These are phyloP conservation scores for Periglandula ipomoeae DNA, from an alignment of 2,329 filamentous ascomycete genomes.

Conservation along the genomic window DNA sequence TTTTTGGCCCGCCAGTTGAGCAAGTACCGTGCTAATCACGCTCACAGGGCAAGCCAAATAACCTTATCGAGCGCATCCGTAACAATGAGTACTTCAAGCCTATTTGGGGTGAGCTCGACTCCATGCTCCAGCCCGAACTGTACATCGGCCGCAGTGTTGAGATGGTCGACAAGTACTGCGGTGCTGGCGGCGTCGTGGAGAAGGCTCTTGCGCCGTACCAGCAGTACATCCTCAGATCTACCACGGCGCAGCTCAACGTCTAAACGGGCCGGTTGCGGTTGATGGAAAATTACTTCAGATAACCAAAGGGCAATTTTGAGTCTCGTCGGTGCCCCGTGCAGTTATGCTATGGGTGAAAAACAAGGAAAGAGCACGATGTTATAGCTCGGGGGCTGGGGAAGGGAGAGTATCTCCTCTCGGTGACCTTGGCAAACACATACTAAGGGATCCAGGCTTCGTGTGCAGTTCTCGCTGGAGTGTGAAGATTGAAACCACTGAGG, in stretches of 20 bases:
- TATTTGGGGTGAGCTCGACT: constrained; percentile 59
- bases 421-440: too few relatives aligned
- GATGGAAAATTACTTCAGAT: not conserved
- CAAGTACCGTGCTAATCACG: not conserved
- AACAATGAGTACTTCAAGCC: constrained; percentile 64
- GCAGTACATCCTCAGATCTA: constrained; percentile 20
- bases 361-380: too few relatives aligned
- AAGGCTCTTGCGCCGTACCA: constrained; percentile 29
- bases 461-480: too few relatives aligned
- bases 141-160: constrained; percentile 35
- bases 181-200: constrained; percentile 27
- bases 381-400: too few relatives aligned
- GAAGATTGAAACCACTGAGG: too few relatives aligned
- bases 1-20: not conserved
- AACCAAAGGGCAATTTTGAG: not conserved
- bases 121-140: constrained; percentile 53
- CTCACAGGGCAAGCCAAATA: constrained; percentile 57
- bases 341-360: too few relatives aligned
- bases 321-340: not conserved
- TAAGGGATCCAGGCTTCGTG: too few relatives aligned
- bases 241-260: constrained; percentile 7
- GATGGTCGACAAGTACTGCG: constrained; percentile 38
- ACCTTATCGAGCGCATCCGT: constrained; percentile 71
- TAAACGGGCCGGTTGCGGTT: not conserved
- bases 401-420: too few relatives aligned